Conservation (phyloP, 2,329 filamentous ascomycete species). For the Rhytidhysteron rufulum region DNA sequence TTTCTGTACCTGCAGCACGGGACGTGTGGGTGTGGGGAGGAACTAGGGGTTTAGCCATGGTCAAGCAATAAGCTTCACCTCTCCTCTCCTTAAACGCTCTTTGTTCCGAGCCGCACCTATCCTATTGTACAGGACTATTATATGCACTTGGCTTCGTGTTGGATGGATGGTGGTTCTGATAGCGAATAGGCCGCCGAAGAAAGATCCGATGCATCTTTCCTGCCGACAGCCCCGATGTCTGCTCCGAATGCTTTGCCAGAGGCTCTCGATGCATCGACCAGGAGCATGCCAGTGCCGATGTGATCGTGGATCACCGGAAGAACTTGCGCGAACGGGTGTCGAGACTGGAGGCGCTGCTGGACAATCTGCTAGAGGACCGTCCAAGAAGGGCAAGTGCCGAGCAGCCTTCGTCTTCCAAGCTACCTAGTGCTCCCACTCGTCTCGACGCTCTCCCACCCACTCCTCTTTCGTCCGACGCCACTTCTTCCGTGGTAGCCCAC, state of each 20-base stretch:
- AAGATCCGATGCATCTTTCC: constrained; percentile 49
- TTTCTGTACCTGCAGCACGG: neutral
- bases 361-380: constrained; percentile 35
- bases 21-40: no score
- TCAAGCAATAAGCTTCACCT: no score
- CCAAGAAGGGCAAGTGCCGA: constrained; percentile 20
- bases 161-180: constrained; percentile 22
- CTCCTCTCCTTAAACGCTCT: neutral
- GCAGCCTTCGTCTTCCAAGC: constrained; percentile 11
- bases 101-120: neutral
- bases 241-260: constrained; percentile 45
- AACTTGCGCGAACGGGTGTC: constrained; percentile 42
- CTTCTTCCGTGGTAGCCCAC: constrained; percentile 12
- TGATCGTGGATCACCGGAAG: constrained; percentile 40
- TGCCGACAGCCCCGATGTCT: constrained; percentile 36
- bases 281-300: constrained; percentile 37
- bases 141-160: no score
- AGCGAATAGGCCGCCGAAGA: constrained; percentile 41
- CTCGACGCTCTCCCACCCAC: constrained; percentile 20
- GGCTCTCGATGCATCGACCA: constrained; percentile 46
- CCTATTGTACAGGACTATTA: neutral
- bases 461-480: constrained; percentile 29
- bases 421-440: constrained; percentile 9
- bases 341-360: constrained; percentile 39
- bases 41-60: no score